Evolutionary conservation across 257 asterid species (phyloP).

Genomic region (Primulina tabacum): DNA sequence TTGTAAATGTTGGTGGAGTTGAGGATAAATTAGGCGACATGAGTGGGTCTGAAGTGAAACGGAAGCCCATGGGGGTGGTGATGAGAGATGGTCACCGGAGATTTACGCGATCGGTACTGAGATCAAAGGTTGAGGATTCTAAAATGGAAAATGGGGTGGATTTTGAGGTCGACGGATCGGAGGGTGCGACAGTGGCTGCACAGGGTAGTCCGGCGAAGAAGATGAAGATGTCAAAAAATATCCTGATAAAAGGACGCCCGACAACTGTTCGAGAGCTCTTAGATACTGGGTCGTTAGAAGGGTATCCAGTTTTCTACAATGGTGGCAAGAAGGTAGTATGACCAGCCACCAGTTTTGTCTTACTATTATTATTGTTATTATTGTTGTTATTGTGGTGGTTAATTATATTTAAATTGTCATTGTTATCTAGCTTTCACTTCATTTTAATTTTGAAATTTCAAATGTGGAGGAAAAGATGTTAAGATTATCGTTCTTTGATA

Average conservation of each 20-base stretch:
- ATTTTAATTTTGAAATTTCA: too few species aligned
- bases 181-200: constrained; percentile 28
- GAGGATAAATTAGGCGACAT: constrained; percentile 39
- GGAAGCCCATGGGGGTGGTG: constrained; percentile 33
- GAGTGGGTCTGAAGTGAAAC: constrained; percentile 61
- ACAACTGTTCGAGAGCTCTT: constrained; percentile 87
- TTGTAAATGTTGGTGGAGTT: constrained; percentile 25
- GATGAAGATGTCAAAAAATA: constrained; percentile 66
- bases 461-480: neutral
- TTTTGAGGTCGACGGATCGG: constrained; percentile 44
- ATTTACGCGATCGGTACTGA: constrained; percentile 54
- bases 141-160: constrained; percentile 41
- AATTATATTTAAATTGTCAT: neutral
- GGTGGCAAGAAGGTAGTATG: constrained; percentile 83
- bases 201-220: constrained; percentile 43
- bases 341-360: neutral
- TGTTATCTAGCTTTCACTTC: neutral
- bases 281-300: constrained; percentile 89
- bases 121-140: constrained; percentile 30
- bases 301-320: constrained; percentile 94
- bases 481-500: too few species aligned
- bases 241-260: constrained; percentile 58
- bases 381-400: neutral
- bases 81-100: constrained; percentile 36
- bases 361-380: neutral